Evolutionary conservation across 1,139 yeast species (phyloP).

Genomic region (Pichia sp.): DNA sequence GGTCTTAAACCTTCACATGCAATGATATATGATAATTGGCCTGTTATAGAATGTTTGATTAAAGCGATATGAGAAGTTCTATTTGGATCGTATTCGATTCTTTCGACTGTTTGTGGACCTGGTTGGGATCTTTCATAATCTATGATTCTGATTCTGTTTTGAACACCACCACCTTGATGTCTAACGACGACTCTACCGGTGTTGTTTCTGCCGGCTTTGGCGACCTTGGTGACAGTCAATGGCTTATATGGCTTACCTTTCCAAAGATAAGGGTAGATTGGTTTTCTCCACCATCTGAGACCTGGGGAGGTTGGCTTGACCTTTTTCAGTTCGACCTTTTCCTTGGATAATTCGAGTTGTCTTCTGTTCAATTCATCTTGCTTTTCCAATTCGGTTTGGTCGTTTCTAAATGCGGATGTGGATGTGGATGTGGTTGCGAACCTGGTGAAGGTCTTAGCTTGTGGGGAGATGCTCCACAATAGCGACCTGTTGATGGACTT

Average conservation of each 20-base stretch:
- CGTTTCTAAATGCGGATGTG: slow-evolving; percentile 20
- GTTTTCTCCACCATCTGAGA: slow-evolving; percentile 84
- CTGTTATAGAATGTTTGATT: slow-evolving; percentile 61
- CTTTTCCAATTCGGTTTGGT: slow-evolving; percentile 69
- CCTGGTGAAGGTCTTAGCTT: slow-evolving; percentile 5
- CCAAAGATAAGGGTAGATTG: slow-evolving; percentile 83
- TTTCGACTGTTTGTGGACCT: slow-evolving; percentile 76
- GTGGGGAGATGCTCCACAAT: slow-evolving; percentile 1
- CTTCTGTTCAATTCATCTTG: slow-evolving; percentile 73
- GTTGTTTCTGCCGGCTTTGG: slow-evolving; percentile 86
- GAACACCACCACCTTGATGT: slow-evolving; percentile 98
- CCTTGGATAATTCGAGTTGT: slow-evolving; percentile 71
- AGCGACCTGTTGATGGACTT: neutral
- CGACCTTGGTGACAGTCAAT: slow-evolving; percentile 71
- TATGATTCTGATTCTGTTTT: slow-evolving; percentile 78
- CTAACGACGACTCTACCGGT: slow-evolving; percentile 87
- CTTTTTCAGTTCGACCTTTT: slow-evolving; percentile 68
- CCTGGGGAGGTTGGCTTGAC: slow-evolving; percentile 87
- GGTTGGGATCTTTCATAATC: slow-evolving; percentile 68
- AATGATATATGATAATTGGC: slow-evolving; percentile 70
- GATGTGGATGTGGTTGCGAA: slow-evolving; percentile 15
- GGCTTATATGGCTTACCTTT: slow-evolving; percentile 80
- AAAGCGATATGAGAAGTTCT: slow-evolving; percentile 94
- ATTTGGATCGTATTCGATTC: slow-evolving; percentile 97
- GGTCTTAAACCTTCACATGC: slow-evolving; percentile 93